These are phyloP conservation scores for Hippophae rhamnoides DNA, from an alignment of 306 rosid species.

Conservation along the genomic window DNA sequence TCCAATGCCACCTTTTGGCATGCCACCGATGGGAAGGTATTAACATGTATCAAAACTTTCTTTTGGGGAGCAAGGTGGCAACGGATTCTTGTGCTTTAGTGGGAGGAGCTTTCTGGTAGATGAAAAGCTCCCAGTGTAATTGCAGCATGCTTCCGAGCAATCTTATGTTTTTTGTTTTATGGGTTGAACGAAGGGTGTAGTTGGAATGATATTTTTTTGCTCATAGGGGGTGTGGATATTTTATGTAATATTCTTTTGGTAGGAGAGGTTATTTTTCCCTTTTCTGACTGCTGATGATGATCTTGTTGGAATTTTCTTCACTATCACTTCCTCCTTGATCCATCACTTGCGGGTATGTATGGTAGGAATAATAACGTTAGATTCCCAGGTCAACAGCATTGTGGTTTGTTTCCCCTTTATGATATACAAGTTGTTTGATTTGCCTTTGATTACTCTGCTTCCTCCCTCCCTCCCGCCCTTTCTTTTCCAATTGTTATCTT, in stretches of 20 bases:
- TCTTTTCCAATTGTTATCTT: no score
- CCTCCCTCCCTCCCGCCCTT: no score
- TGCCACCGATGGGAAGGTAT: slow-evolving; percentile 97
- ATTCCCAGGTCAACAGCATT: not conserved
- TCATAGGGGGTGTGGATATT: slow-evolving; percentile 42
- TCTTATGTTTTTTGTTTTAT: slow-evolving; percentile 15
- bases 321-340: slow-evolving; percentile 27
- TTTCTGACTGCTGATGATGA: slow-evolving; percentile 49
- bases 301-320: slow-evolving; percentile 46
- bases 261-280: slow-evolving; percentile 33
- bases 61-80: slow-evolving; percentile 1
- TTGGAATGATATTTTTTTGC: slow-evolving; percentile 44
- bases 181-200: slow-evolving; percentile 38
- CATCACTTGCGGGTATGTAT: slow-evolving; percentile 19
- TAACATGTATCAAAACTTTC: slow-evolving; percentile 20
- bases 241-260: slow-evolving; percentile 63
- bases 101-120: slow-evolving; percentile 23
- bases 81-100: slow-evolving; percentile 15
- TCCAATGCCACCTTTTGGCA: slow-evolving; percentile 95
- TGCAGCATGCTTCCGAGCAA: slow-evolving; percentile 29
- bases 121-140: slow-evolving; percentile 24
- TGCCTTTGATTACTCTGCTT: no score
- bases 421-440: no score
- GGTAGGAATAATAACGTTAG: slow-evolving; percentile 25
- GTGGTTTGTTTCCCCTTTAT: no score